Evolutionary conservation across 2,329 filamentous ascomycete species (phyloP).

Genomic region (Fusarium anthophilum): DNA sequence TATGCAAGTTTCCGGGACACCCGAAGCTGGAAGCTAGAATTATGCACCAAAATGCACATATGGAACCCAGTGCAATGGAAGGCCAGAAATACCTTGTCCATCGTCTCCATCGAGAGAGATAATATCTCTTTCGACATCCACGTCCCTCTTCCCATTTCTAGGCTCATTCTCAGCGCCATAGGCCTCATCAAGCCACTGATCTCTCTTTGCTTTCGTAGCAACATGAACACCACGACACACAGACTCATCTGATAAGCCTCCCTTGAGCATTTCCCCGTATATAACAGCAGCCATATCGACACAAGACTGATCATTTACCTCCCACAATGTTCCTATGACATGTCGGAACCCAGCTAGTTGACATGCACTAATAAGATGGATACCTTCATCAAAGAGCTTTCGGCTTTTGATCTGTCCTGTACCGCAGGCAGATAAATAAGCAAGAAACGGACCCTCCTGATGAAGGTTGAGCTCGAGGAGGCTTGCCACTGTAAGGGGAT

Average conservation of each 20-base stretch:
- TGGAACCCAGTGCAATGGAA: not conserved
- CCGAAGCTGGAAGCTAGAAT: fast-evolving
- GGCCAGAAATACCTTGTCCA: fast-evolving
- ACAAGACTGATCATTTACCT: not conserved
- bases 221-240: not conserved
- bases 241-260: not conserved
- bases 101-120: not conserved
- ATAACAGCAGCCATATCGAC: not conserved
- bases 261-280: not conserved
- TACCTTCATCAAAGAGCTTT: not conserved
- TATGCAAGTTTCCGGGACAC: no score
- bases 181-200: not conserved
- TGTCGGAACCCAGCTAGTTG: not conserved
- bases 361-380: not conserved
- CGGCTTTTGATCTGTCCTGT: not conserved
- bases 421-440: not conserved
- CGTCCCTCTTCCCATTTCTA: fast-evolving
- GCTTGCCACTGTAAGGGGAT: not conserved
- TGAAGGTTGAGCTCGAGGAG: not conserved
- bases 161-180: fast-evolving
- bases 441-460: not conserved
- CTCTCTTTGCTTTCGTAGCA: not conserved
- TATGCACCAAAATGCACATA: not conserved
- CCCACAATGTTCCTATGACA: not conserved
- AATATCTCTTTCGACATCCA: not conserved